Evolutionary conservation across 129 eudicot species (phyloP).

Genomic region (Arctium minus): DNA sequence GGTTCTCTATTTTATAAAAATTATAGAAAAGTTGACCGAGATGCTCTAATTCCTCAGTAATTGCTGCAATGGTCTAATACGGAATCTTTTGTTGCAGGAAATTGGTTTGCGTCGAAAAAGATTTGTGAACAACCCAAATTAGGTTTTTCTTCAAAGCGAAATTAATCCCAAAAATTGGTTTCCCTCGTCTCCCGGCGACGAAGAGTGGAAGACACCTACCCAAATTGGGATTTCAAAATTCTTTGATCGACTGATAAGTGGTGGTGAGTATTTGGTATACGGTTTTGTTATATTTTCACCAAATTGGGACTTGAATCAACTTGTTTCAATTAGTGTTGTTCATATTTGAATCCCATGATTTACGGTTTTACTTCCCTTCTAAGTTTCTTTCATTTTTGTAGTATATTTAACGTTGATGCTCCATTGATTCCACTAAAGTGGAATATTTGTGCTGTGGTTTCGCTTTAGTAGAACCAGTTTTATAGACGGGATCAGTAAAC

Average conservation of each 20-base stretch:
- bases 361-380: background rate
- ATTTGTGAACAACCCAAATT: background rate
- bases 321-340: background rate
- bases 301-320: background rate
- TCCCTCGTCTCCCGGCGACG: background rate
- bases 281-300: background rate
- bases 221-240: background rate
- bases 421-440: background rate
- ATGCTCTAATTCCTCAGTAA: too few species aligned
- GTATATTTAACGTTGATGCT: background rate
- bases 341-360: background rate
- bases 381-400: background rate
- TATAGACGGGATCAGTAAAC: background rate
- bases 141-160: background rate
- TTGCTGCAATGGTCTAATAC: background rate
- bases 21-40: too few species aligned
- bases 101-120: background rate
- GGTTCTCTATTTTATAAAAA: too few species aligned
- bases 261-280: background rate
- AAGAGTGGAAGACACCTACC: background rate
- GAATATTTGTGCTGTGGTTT: background rate
- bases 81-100: background rate
- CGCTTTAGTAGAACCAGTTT: background rate
- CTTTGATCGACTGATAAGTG: background rate
- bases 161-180: background rate